Base-by-base conservation (phyloP, 305 asterid genomes). In the Euphrasia arctica region DNA sequence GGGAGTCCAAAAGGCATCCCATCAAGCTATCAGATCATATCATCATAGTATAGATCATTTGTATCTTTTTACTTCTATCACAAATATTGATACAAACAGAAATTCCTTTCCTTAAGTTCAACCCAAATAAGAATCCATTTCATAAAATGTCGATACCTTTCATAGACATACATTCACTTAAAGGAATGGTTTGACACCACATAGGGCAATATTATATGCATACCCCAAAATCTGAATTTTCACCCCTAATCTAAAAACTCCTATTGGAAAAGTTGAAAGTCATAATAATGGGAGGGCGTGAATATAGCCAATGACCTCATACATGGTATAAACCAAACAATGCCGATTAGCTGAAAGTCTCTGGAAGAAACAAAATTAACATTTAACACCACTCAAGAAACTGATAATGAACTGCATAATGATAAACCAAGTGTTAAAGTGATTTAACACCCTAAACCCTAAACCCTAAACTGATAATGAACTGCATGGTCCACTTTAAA, bases 301-400 rank as follows among this genome's bases (percentile, higher is more conserved):
- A 7, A 66, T 48, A 63, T 54, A 47, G 8, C 43, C 77, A 71
- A 54, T 63, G 52, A 65, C 58, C 3, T 31, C 56, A 60, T 58
- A 70, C 43, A 2, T 39, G 11, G 43, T 42, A 45, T 7, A 54
- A 15, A 43, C 36, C 34, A 25, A 57, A 29, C 2, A 28, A 39
- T 25, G 54, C 27, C 29, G 28, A 11, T 28, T 34, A 63, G n/a
- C 57, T 22, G 60, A 65, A 50, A 34, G 42, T 58, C 45, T 6
- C 32, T 10, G 9, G 59, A 56, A 52, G 31, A 62, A 25, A 56
- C 15, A 49, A 31, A 64, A 4, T 6, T 47, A 28, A 56, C 60
- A 65, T 48, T 49, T 34, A 74, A 57, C 42, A 39, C 60, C 45
- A 63, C 13, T 67, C 36, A 59, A n/a, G 64, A 47, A 56, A 12